Evolutionary conservation across 1,139 yeast genomes (phyloP), one percentile per base, ranked within the genome.

Genomic region (Saccharomyces hybrid): DNA sequence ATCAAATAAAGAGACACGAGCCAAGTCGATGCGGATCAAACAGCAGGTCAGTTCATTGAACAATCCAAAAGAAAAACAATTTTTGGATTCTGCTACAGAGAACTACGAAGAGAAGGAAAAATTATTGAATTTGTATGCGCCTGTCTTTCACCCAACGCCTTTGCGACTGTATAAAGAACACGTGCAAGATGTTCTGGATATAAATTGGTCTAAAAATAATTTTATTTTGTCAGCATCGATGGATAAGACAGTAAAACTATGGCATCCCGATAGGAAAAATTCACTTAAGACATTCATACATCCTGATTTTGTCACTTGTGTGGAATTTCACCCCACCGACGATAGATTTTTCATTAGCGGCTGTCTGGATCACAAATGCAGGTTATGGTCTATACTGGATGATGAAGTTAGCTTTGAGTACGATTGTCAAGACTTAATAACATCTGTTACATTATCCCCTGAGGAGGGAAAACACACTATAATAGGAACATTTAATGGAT

Each of bases 131-230:
- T 52, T 65, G 3, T 78, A 79, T 61, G 95, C 96, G 0, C 95
- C 97, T 0, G 88, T 91, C 0, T 90, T 91, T 68, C 86, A 84
- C 61, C 80, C 82, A n/a, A 70, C 69, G 28, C 97, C 97, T 0
- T 68, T 78, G 13, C 75, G 81, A 32, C 78, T 78, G 19, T 86
- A 82, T 58, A 71, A 68, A 49, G 95, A 89, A 27, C 98, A 91
- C 69, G 72, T 80, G 0, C 80, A 80, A 50, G 86, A 88, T 58
- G 78, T 91, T 27, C 71, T 89, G 38, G 82, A 88, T 9, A 68
- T 91, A 47, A 88, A 88, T 63, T 91, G 98, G 98, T 86, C 95
- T 55, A 86, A 86, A 61, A 90, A 90, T 70, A 86, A 85, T 65
- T 91, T 91, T 60, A 69, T 91, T 34, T 68, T 90, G 1, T 78